A percentile compares a stretch with the other conserved stretches of the same genome.
These are phyloP conservation scores for Ceratobasidium papillatum DNA, from an alignment of 1,284 basidiomycete species.

Conservation along the genomic window DNA sequence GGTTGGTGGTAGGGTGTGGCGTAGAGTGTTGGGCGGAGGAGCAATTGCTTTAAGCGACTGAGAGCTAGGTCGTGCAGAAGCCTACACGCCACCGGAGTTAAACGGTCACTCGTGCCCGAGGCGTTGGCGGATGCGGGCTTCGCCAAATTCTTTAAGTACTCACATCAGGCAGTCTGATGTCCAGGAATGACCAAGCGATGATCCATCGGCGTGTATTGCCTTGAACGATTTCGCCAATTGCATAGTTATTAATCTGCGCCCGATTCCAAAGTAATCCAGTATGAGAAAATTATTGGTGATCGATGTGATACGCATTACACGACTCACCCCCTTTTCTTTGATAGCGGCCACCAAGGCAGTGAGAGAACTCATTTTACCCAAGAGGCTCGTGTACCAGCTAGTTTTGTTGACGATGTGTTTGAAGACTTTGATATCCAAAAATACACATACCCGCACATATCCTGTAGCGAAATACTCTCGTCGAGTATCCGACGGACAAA, in stretches of 20 bases:
- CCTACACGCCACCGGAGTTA: constrained; percentile 52
- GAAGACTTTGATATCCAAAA: background rate
- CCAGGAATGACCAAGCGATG: constrained; percentile 81
- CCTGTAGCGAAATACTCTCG: constrained; percentile 66
- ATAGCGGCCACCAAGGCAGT: constrained; percentile 67
- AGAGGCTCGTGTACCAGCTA: constrained; percentile 93
- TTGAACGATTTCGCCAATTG: constrained; percentile 81
- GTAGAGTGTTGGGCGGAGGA: constrained; percentile 65
- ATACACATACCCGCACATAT: constrained; percentile 62
- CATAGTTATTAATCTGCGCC: constrained; percentile 81
- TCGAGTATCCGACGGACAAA: constrained; percentile 83
- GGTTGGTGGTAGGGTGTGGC: constrained; percentile 52
- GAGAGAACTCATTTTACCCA: constrained; percentile 86
- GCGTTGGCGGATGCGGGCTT: background rate
- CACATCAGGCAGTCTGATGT: constrained; percentile 77
- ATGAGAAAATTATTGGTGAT: background rate
- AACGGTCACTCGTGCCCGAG: constrained; percentile 40
- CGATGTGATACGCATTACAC: background rate
- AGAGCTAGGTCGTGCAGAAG: constrained; percentile 58
- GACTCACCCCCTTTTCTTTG: constrained; percentile 60
- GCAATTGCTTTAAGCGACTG: constrained; percentile 59
- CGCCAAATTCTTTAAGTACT: constrained; percentile 50
- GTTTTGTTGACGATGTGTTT: background rate
- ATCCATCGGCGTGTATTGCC: constrained; percentile 91
- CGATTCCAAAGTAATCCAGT: background rate